Evolutionary conservation across 768 basidiomycete species (phyloP), one percentile per base, ranked within the genome.

Genomic region (Serendipita sp.): DNA sequence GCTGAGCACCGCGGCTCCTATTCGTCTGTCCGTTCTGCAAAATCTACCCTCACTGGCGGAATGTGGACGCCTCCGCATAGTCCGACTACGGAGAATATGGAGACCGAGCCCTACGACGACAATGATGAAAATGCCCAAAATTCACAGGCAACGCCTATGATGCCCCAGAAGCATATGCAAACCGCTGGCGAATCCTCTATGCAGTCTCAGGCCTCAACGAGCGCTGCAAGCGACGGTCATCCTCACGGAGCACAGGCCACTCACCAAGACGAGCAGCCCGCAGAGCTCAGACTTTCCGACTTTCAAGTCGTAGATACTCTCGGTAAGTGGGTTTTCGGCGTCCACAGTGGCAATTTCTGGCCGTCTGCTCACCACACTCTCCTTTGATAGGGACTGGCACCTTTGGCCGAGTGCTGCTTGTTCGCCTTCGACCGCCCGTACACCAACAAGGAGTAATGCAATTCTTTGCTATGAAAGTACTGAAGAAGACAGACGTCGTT

Each of bases 391-490:
- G 96, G 31, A 95, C 95, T 0, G 96, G 96, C 2, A 99, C 96
- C 0, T 99, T 99, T 74, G 96, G 84, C 55, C 83, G 89, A 64
- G 96, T 99, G 15, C 77, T 97, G 44, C 81, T 98, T 2, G 94
- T 96, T 44, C 86, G 90, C 64, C 83, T 90, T 67, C 78, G 83
- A 34, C 70, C 74, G 1, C 75, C 70, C 3, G 66, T 76, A 52
- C 76, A 80, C 1, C 72, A 77, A 23, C 71, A 73, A 79, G 23
- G 77, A 77, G 67, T 73, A 81, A 2, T 82, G 65, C 76, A 75
- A 44, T 81, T 84, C 71, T 94, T 88, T 70, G 91, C 91, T 8
- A 81, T 95, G 83, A 94, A 94, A 73, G 86, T 94, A 15, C 80
- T 94, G 44, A 84, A 84, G 66, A 94, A 95, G 74, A 81, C 82